Percentiles rank a stretch among this genome's conserved stretches.
Evolutionary conservation across 2,329 filamentous ascomycete genomes (phyloP).

Genomic region (Colletotrichum cereale): DNA sequence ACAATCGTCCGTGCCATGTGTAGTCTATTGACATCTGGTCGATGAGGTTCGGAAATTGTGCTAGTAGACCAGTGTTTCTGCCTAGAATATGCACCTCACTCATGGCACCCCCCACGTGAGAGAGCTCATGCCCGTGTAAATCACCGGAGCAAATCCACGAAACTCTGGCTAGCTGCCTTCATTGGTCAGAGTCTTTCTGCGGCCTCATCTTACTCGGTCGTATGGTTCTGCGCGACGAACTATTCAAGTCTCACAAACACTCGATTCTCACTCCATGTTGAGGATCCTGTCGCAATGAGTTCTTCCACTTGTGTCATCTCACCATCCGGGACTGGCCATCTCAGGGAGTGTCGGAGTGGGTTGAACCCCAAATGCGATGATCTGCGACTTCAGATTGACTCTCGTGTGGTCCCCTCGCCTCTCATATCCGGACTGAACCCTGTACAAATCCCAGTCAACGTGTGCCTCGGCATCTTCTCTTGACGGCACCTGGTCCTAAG

Average conservation of each 20-base stretch:
- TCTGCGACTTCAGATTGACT: neutral
- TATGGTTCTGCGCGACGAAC: neutral
- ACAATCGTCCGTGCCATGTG: neutral
- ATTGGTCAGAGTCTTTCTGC: constrained; percentile 11
- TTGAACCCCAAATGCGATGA: neutral
- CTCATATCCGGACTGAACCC: neutral
- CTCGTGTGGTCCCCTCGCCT: neutral
- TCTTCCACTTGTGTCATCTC: neutral
- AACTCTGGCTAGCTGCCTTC: neutral
- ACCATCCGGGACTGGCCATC: neutral
- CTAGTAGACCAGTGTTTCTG: neutral
- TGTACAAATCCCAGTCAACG: neutral
- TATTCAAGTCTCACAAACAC: neutral
- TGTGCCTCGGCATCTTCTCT: neutral
- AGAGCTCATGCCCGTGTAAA: constrained; percentile 15
- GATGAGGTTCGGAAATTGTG: neutral
- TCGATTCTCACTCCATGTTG: neutral
- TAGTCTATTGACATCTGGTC: neutral
- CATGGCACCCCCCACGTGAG: neutral
- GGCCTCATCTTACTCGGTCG: neutral
- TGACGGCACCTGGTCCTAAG: neutral
- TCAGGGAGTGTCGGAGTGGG: neutral
- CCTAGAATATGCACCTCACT: neutral
- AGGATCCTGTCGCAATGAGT: neutral
- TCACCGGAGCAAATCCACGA: constrained; percentile 11